Evolutionary conservation across 1,139 yeast genomes (phyloP).

Genomic region (Sugiyamaella japonica): DNA sequence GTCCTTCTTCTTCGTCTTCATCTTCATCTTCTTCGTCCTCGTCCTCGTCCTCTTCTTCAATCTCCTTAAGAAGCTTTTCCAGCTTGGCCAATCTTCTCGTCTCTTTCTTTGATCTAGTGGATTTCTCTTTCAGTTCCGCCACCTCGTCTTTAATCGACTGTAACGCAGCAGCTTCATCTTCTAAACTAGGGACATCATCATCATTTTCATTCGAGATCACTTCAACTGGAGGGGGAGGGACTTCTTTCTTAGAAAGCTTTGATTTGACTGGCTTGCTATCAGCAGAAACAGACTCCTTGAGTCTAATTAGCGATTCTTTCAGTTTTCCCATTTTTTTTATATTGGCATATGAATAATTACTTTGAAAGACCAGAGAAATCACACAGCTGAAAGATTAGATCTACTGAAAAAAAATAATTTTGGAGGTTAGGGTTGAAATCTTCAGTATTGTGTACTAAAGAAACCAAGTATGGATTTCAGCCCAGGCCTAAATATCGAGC

Average conservation of each 20-base stretch:
- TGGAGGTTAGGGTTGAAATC: slow-evolving; percentile 10
- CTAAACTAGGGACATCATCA: slow-evolving; percentile 7
- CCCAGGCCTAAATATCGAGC: too few relatives aligned
- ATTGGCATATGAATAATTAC: background rate
- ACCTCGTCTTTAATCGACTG: slow-evolving; percentile 21
- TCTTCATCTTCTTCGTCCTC: slow-evolving; percentile 34
- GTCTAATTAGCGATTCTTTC: slow-evolving; percentile 19
- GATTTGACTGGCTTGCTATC: slow-evolving; percentile 13
- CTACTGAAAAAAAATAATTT: slow-evolving; percentile 12
- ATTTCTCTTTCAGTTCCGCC: slow-evolving; percentile 30
- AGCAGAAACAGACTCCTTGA: slow-evolving; percentile 14
- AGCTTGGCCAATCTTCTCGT: slow-evolving; percentile 28
- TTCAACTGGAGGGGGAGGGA: slow-evolving; percentile 22
- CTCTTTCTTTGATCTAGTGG: slow-evolving; percentile 34
- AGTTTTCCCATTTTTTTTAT: slow-evolving; percentile 24
- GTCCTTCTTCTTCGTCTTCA: slow-evolving; percentile 37
- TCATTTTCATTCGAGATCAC: slow-evolving; percentile 8
- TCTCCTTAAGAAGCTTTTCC: slow-evolving; percentile 14
- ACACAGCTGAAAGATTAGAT: background rate
- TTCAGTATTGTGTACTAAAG: background rate
- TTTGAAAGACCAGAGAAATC: background rate
- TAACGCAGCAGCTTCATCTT: slow-evolving; percentile 18
- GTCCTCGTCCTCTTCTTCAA: slow-evolving; percentile 26
- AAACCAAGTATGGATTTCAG: too few relatives aligned
- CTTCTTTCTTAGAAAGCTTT: slow-evolving; percentile 8